Percentiles rank a stretch among this genome's conserved stretches.
phyloP scores from a whole-genome alignment of 106 monocot species.

The Allium sativum region DNA sequence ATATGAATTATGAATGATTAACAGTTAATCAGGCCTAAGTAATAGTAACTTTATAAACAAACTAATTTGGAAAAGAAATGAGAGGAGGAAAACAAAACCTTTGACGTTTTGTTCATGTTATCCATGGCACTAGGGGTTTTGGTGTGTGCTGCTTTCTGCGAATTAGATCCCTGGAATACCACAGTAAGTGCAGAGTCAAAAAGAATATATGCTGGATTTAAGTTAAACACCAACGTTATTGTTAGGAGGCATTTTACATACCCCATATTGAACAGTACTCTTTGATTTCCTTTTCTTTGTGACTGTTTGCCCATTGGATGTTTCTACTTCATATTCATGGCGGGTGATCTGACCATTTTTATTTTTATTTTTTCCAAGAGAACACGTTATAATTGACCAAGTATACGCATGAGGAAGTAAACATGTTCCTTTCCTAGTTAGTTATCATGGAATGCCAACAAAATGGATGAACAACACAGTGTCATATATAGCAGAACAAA shows the following conservation, averaged over 20 bases:
- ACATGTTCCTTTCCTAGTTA: no score
- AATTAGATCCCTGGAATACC: constrained; percentile 31
- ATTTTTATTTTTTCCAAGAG: no score
- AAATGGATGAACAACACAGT: no score
- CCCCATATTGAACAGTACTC: constrained; percentile 79
- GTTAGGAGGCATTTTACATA: constrained; percentile 9
- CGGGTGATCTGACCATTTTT: constrained; percentile 51
- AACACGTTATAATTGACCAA: no score
- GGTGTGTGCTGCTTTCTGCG: constrained; percentile 13
- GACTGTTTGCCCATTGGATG: constrained; percentile 64
- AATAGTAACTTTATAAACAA: no score
- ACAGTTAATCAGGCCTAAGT: no score
- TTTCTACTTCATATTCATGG: constrained; percentile 96
- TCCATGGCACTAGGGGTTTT: constrained; percentile 27
- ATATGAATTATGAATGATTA: no score
- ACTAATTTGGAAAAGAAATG: no score
- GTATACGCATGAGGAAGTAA: no score
- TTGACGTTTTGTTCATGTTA: constrained; percentile 19
- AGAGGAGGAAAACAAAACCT: constrained; percentile 13
- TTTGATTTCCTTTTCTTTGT: constrained; percentile 81
- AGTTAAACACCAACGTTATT: not conserved
- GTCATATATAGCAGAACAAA: no score
- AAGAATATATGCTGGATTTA: not conserved
- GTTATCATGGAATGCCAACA: no score
- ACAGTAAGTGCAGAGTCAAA: not conserved